Evolutionary conservation across 2,329 filamentous ascomycete species (phyloP).

Genomic region (Podosphaera aphanis): DNA sequence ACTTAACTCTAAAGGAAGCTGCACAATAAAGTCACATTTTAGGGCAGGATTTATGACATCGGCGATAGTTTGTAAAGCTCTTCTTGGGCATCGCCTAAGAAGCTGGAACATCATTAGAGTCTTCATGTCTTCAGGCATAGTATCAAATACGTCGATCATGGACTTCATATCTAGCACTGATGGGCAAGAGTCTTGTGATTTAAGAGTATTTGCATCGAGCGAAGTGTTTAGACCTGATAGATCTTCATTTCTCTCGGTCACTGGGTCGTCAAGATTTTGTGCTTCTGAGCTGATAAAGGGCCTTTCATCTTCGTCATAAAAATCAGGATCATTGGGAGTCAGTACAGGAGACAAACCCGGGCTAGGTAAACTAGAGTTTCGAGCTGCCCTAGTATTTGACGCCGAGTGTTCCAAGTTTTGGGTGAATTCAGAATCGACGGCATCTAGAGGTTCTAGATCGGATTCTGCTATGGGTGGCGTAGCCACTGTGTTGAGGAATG

Average conservation of each 20-base stretch:
- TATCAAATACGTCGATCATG: conserved; percentile 76
- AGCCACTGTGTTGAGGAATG: conserved; percentile 37
- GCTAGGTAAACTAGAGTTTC: conserved; percentile 83
- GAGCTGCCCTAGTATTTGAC: conserved; percentile 47
- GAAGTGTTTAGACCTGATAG: neutral
- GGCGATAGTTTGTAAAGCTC: conserved; percentile 72
- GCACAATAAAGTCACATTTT: conserved; percentile 76
- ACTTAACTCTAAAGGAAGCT: conserved; percentile 66
- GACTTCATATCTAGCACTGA: conserved; percentile 29
- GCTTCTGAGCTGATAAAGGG: conserved; percentile 16
- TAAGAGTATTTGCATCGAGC: neutral
- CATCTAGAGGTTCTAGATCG: conserved; percentile 37
- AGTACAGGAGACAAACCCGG: conserved; percentile 83
- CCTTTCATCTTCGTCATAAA: conserved; percentile 20
- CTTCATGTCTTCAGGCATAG: conserved; percentile 77
- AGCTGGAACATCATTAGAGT: conserved; percentile 94
- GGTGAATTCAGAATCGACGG: conserved; percentile 26
- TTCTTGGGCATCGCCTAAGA: conserved; percentile 64
- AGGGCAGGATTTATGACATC: conserved; percentile 80
- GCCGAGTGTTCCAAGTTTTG: conserved; percentile 24
- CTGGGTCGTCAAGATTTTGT: conserved; percentile 11
- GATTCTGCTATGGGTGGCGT: conserved; percentile 56
- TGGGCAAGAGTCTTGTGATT: conserved; percentile 7
- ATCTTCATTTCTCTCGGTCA: conserved; percentile 8
- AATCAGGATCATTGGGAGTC: conserved; percentile 30